Conservation (phyloP, 106 monocot genomes). For the Dioscorea zingiberensis region DNA sequence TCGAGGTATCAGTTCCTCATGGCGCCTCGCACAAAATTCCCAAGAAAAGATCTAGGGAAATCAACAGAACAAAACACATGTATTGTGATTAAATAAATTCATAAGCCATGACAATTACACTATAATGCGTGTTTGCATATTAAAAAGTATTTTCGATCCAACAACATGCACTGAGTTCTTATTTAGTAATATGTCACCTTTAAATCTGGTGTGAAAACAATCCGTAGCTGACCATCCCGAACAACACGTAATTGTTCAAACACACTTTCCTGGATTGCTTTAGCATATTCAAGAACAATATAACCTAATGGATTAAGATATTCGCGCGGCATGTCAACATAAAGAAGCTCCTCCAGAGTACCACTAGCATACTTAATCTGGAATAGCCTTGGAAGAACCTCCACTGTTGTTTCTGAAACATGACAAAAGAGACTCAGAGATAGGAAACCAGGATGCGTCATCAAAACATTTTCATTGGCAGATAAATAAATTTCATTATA, state of each 20-base stretch:
- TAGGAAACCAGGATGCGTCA: background rate
- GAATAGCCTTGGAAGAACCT: constrained; percentile 87
- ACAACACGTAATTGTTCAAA: constrained; percentile 97
- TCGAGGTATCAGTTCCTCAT: constrained; percentile 95
- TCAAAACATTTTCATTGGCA: background rate
- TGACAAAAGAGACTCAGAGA: background rate
- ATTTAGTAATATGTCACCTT: constrained; percentile 40
- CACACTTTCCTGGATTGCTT: constrained; percentile 97
- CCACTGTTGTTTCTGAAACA: constrained; percentile 82
- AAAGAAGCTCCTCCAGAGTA: constrained; percentile 93
- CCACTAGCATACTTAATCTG: constrained; percentile 99
- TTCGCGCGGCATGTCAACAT: constrained; percentile 96
- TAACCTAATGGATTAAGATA: constrained; percentile 82
- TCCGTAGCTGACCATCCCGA: constrained; percentile 85
- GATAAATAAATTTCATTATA: background rate
- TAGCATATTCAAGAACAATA: constrained; percentile 96
- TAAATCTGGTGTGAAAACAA: constrained; percentile 89
- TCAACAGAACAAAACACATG: background rate
- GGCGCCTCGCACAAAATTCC: constrained; percentile 97
- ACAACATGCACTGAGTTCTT: no score
- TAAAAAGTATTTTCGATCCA: no score
- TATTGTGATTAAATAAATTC: no score
- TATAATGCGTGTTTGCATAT: no score
- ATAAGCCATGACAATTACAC: no score
- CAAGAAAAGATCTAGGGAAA: constrained; percentile 72